A percentile compares a stretch with the other conserved stretches of the same genome.
phyloP scores from a whole-genome alignment of 495 filamentous ascomycete species.

The Cercophora scortea region DNA sequence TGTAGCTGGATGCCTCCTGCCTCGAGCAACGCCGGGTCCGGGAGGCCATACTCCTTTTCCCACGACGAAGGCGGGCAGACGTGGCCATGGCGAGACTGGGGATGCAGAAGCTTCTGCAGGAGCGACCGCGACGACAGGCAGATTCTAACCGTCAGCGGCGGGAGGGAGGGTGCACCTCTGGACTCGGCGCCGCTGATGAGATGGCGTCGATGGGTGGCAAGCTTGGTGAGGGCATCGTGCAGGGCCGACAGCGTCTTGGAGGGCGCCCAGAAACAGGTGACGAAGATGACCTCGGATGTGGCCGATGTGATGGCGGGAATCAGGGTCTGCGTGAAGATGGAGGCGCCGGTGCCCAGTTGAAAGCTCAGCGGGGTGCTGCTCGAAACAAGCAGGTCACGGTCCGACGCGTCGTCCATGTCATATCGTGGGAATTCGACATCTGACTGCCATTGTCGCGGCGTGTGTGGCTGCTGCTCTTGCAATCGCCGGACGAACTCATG shows the following conservation, averaged over 20 bases:
- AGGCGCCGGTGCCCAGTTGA: conserved; percentile 49
- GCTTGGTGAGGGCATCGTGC: conserved; percentile 35
- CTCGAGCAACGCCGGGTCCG: conserved; percentile 38
- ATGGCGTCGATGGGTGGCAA: conserved; percentile 36
- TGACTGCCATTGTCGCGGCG: background rate
- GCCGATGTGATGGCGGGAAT: conserved; percentile 50
- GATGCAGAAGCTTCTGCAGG: conserved; percentile 63
- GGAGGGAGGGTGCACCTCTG: background rate
- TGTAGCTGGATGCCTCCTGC: conserved; percentile 48
- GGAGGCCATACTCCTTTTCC: conserved; percentile 51
- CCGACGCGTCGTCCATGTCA: conserved; percentile 13
- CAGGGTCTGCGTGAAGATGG: conserved; percentile 42
- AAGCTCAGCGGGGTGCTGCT: conserved; percentile 39
- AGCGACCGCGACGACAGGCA: conserved; percentile 60
- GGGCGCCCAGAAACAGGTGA: conserved; percentile 70
- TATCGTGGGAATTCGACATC: conserved; percentile 11
- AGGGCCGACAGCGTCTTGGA: conserved; percentile 47
- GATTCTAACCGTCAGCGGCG: conserved; percentile 15
- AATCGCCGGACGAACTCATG: conserved; percentile 16
- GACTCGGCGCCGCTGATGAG: conserved; percentile 7
- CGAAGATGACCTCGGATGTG: conserved; percentile 55
- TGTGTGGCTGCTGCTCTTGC: background rate
- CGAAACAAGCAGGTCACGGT: conserved; percentile 33
- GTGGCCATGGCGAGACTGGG: conserved; percentile 46
- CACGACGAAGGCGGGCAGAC: conserved; percentile 49